phyloP scores from a whole-genome alignment of 352 stramenopile species.

The Phytophthora pinifolia region DNA sequence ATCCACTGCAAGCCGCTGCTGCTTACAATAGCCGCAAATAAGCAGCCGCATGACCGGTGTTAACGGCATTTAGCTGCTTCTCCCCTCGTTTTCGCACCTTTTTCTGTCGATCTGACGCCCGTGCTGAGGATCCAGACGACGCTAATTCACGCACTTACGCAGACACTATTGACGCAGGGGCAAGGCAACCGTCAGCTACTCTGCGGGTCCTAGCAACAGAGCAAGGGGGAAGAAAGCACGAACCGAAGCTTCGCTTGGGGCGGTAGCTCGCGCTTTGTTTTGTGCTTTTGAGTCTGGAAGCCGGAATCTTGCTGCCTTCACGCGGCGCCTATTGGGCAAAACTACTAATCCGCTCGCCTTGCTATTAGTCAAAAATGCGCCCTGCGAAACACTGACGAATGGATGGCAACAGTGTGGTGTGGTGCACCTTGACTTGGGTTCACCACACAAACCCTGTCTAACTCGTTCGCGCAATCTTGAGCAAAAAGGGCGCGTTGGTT shows the following conservation, averaged over 20 bases:
- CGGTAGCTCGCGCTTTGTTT: slow-evolving; percentile 23
- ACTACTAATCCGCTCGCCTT: neutral
- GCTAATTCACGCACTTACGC: slow-evolving; percentile 21
- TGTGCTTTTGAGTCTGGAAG: slow-evolving; percentile 29
- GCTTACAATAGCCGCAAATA: neutral
- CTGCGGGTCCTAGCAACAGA: neutral
- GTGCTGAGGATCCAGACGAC: slow-evolving; percentile 10
- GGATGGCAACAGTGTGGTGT: slow-evolving; percentile 22
- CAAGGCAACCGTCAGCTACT: neutral
- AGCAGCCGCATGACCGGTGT: slow-evolving; percentile 1
- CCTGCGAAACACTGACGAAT: slow-evolving; percentile 1
- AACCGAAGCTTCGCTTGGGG: slow-evolving; percentile 15
- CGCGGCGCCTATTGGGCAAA: slow-evolving; percentile 16
- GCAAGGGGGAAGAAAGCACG: slow-evolving; percentile 5
- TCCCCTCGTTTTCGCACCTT: slow-evolving; percentile 21
- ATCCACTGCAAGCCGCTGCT: neutral
- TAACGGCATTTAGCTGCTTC: neutral
- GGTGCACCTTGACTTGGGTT: neutral
- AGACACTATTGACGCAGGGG: slow-evolving; percentile 13
- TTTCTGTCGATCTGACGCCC: slow-evolving; percentile 12
- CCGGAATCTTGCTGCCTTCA: slow-evolving; percentile 20
- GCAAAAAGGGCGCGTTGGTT: slow-evolving; percentile 26
- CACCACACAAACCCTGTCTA: neutral
- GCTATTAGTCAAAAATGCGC: slow-evolving; percentile 14
- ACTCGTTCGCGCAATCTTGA: slow-evolving; percentile 25